phyloP scores from a whole-genome alignment of 2,329 filamentous ascomycete species.

The Pseudocercospora cruenta region DNA sequence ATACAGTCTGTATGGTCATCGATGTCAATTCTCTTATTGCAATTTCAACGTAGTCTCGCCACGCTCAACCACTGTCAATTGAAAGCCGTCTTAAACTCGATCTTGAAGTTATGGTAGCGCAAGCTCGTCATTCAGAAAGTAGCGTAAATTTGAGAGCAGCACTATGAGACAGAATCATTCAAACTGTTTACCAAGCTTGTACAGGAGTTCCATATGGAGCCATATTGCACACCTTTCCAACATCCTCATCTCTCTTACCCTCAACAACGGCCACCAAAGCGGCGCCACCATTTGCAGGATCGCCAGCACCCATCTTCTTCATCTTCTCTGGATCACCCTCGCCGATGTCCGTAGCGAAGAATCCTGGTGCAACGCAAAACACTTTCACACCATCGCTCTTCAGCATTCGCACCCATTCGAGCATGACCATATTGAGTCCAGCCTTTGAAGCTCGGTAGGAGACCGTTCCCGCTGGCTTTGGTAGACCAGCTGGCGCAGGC shows the following conservation, averaged over 20 bases:
- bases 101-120: no score
- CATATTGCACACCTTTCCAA: conserved; percentile 5
- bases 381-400: conserved; percentile 6
- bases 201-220: neutral
- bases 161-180: no score
- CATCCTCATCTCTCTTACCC: neutral
- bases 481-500: neutral
- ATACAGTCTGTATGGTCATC: no score
- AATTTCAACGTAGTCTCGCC: no score
- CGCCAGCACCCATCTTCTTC: conserved; percentile 2
- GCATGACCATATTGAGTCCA: conserved; percentile 2
- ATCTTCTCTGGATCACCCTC: conserved; percentile 1
- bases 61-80: no score
- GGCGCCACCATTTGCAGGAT: neutral
- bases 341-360: conserved; percentile 1
- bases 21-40: no score
- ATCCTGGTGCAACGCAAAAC: conserved; percentile 1
- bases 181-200: conserved; percentile 3
- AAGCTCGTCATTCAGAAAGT: no score
- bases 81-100: no score
- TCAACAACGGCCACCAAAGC: neutral
- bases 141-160: no score
- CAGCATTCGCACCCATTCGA: conserved; percentile 1
- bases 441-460: neutral
- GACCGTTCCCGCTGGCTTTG: neutral